A percentile compares a stretch with the other conserved stretches of the same genome.
These are phyloP conservation scores for Botrytis squamosa DNA, from an alignment of 2,329 filamentous ascomycete species.

Conservation along the genomic window DNA sequence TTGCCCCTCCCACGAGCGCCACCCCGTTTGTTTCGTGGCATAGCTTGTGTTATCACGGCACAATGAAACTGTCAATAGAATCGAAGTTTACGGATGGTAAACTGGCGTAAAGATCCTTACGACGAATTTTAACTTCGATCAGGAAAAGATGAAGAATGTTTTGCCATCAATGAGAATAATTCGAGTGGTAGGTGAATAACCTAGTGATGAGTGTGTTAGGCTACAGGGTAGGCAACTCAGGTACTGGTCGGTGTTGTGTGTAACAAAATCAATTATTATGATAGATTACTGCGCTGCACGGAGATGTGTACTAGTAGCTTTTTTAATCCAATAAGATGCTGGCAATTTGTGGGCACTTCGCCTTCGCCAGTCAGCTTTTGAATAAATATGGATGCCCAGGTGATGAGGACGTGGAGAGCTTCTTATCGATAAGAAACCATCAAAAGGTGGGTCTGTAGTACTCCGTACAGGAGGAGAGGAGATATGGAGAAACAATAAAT, in stretches of 20 bases:
- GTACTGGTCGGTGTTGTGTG: background rate
- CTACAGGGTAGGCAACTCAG: background rate
- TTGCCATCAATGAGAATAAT: background rate
- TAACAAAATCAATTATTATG: background rate
- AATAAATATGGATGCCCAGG: background rate
- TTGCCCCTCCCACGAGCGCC: conserved; percentile 24
- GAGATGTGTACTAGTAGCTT: background rate
- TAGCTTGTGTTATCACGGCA: conserved; percentile 11
- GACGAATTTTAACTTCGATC: background rate
- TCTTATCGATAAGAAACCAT: conserved; percentile 7
- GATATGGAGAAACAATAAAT: background rate
- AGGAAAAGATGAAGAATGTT: background rate
- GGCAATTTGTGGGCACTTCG: background rate
- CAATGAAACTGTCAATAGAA: background rate
- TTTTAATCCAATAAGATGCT: background rate
- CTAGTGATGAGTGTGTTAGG: background rate
- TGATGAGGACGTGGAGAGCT: background rate
- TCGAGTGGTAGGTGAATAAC: background rate
- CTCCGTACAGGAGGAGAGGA: background rate
- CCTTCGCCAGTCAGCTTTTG: background rate
- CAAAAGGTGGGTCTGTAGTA: background rate
- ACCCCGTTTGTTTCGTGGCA: conserved; percentile 30
- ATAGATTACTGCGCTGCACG: background rate
- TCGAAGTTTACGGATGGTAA: background rate
- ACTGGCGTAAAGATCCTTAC: background rate